Percentiles rank a stretch among this genome's conserved stretches.
Evolutionary conservation across 2,329 filamentous ascomycete species (phyloP).

Genomic region (Aspergillus nomiae): DNA sequence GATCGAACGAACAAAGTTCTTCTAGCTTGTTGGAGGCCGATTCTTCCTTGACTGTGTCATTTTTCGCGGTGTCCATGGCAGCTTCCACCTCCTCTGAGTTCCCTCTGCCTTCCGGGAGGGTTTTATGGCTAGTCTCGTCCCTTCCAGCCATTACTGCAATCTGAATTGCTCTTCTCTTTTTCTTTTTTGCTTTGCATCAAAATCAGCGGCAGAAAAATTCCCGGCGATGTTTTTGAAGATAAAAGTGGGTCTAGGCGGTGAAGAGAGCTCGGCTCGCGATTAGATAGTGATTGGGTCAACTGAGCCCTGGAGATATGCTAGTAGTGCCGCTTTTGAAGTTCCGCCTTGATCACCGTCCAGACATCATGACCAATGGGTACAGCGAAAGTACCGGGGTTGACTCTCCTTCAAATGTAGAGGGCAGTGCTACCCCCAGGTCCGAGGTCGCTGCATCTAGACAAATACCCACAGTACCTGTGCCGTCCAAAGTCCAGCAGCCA

Average conservation of each 20-base stretch:
- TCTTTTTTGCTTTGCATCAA: slow-evolving; percentile 25
- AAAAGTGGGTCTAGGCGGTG: slow-evolving; percentile 27
- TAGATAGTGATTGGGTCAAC: neutral
- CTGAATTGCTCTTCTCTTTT: slow-evolving; percentile 14
- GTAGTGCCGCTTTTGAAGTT: neutral
- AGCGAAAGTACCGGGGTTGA: slow-evolving; percentile 48
- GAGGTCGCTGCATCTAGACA: slow-evolving; percentile 49
- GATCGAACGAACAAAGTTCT: slow-evolving; percentile 88
- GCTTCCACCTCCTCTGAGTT: slow-evolving; percentile 16
- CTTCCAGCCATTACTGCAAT: slow-evolving; percentile 15
- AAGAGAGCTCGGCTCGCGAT: neutral
- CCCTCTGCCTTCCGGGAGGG: slow-evolving; percentile 29
- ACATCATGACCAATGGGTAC: neutral
- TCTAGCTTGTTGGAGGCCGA: slow-evolving; percentile 37
- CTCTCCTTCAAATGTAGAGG: slow-evolving; percentile 35
- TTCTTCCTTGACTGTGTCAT: slow-evolving; percentile 22
- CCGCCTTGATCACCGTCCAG: neutral
- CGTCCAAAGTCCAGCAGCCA: slow-evolving; percentile 73
- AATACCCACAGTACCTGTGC: slow-evolving; percentile 29
- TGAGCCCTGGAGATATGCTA: neutral
- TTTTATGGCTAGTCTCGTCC: slow-evolving; percentile 37
- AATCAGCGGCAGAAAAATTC: slow-evolving; percentile 42
- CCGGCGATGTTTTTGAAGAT: slow-evolving; percentile 14
- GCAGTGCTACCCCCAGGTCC: slow-evolving; percentile 45
- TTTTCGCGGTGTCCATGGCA: slow-evolving; percentile 25